phyloP scores from a whole-genome alignment of 306 rosid genomes.

The Cicer chorassanicum region DNA sequence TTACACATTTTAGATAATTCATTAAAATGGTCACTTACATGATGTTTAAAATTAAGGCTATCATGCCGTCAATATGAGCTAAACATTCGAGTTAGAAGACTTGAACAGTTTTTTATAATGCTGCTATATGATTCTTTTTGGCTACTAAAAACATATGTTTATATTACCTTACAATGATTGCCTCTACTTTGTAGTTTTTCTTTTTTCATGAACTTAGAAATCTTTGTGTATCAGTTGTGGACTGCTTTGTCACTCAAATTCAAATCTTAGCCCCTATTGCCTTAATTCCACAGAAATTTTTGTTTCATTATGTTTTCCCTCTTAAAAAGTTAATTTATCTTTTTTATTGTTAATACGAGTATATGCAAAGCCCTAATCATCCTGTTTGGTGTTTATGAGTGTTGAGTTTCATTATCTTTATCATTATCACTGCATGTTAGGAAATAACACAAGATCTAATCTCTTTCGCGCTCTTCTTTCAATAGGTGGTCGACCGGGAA shows the following conservation, averaged over 20 bases:
- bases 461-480: conserved; percentile 42
- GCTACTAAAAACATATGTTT: too few relatives aligned
- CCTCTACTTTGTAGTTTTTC: too few relatives aligned
- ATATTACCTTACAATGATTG: too few relatives aligned
- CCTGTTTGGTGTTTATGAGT: background rate
- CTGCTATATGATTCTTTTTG: too few relatives aligned
- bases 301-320: background rate
- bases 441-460: conserved; percentile 22
- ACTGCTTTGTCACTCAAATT: background rate
- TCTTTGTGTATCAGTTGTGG: background rate
- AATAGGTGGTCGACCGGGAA: conserved; percentile 79
- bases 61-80: too few relatives aligned
- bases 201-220: too few relatives aligned
- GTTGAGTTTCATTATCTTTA: background rate
- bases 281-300: background rate
- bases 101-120: too few relatives aligned
- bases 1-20: too few relatives aligned
- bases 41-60: too few relatives aligned
- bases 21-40: too few relatives aligned
- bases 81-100: too few relatives aligned
- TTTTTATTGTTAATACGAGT: too few relatives aligned
- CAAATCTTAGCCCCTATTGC: background rate
- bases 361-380: background rate
- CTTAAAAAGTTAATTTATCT: background rate
- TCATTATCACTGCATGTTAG: background rate